phyloP scores from a whole-genome alignment of 2,329 filamentous ascomycete species.

The Ceratocystis eucalypticola region DNA sequence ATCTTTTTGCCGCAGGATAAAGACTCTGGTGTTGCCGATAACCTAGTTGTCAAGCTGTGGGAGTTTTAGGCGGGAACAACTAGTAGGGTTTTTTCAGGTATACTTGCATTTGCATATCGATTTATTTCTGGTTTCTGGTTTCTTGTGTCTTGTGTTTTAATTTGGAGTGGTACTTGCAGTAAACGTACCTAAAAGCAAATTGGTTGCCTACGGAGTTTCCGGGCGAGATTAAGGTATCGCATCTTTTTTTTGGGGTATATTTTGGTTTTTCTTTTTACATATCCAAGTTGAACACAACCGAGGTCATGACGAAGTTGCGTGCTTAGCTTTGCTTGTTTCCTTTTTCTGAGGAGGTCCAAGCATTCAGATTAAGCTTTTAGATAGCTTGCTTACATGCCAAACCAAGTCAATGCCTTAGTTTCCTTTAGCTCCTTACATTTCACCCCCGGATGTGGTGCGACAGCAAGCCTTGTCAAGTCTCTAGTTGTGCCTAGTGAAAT shows the following conservation, averaged over 20 bases:
- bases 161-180: not conserved
- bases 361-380: not conserved
- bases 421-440: not conserved
- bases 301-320: not conserved
- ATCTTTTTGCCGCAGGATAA: conserved; percentile 50
- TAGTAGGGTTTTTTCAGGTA: not conserved
- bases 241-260: not conserved
- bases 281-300: not conserved
- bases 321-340: not conserved
- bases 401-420: not conserved
- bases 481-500: not conserved
- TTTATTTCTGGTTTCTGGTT: not conserved
- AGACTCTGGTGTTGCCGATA: conserved; percentile 36
- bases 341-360: not conserved
- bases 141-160: not conserved
- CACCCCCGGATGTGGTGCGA: not conserved
- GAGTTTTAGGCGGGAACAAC: conserved; percentile 32
- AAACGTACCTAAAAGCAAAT: not conserved
- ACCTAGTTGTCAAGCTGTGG: conserved; percentile 47
- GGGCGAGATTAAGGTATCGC: not conserved
- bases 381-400: not conserved
- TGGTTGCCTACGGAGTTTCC: not conserved
- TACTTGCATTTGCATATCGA: conserved; percentile 6
- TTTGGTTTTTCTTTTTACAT: not conserved
- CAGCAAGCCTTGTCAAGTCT: not conserved